A percentile compares a stretch with the other conserved stretches of the same genome.
Evolutionary conservation across 73 alveolate species (phyloP).

Genomic region (Diophrys appendiculata): DNA sequence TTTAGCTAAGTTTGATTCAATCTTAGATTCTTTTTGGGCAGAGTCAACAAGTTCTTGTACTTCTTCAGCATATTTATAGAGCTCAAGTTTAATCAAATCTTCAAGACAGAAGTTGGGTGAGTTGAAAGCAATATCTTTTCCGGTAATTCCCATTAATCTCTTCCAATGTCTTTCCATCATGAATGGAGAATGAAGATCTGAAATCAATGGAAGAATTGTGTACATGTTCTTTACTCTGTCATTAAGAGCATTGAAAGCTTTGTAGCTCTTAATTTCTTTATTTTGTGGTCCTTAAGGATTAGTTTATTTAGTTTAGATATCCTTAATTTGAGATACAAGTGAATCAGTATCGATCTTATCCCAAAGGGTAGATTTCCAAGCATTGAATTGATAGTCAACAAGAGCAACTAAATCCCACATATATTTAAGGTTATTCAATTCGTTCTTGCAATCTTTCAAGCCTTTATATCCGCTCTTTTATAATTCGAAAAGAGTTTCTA

Average conservation of each 20-base stretch:
- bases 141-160: conserved; percentile 95
- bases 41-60: conserved; percentile 98
- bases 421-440: conserved; percentile 87
- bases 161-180: conserved; percentile 99
- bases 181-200: conserved; percentile 94
- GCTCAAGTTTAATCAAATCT: conserved; percentile 92
- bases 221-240: conserved; percentile 97
- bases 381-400: conserved; percentile 91
- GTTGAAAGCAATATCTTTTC: conserved; percentile 85
- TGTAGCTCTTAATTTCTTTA: conserved; percentile 86
- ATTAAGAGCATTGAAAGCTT: conserved; percentile 81
- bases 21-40: conserved; percentile 96
- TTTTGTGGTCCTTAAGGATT: conserved; percentile 76
- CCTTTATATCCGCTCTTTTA: conserved; percentile 91
- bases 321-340: conserved; percentile 94
- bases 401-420: conserved; percentile 99
- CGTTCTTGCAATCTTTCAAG: conserved; percentile 96
- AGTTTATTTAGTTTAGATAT: conserved; percentile 85
- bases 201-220: conserved; percentile 92
- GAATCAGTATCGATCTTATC: conserved; percentile 99
- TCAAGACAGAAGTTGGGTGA: conserved; percentile 96
- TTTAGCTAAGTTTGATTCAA: conserved; percentile 87
- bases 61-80: conserved; percentile 92
- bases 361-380: conserved; percentile 99
- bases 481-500: conserved; percentile 92